phyloP scores from a whole-genome alignment of 768 basidiomycete species.

The Gloeostereum incarnatum region DNA sequence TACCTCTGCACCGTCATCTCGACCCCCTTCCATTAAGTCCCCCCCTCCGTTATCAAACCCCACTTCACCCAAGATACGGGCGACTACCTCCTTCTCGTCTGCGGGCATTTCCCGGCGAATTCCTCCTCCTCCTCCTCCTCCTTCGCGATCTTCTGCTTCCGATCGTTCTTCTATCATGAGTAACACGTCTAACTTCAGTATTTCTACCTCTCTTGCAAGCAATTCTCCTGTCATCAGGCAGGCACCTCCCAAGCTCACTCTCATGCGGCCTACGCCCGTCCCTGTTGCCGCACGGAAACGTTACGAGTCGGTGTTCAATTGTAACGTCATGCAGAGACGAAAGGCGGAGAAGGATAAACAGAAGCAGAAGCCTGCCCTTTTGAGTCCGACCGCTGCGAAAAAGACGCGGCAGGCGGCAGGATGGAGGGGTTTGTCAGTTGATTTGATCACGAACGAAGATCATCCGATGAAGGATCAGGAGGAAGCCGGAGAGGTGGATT shows the following conservation, averaged over 20 bases:
- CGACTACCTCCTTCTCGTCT: conserved; percentile 5
- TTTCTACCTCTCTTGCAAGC: too few species aligned
- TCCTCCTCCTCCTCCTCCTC: conserved; percentile 15
- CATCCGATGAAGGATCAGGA: conserved; percentile 13
- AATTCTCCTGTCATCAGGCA: conserved; percentile 14
- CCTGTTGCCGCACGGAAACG: conserved; percentile 54
- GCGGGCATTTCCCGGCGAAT: conserved; percentile 5
- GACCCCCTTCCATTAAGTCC: conserved; percentile 8
- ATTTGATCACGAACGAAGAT: conserved; percentile 35
- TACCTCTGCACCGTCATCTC: conserved; percentile 1
- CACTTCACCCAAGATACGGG: conserved; percentile 9
- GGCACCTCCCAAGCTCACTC: conserved; percentile 15
- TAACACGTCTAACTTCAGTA: too few species aligned
- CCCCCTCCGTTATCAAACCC: conserved; percentile 8
- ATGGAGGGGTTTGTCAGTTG: conserved; percentile 68
- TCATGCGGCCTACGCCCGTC: conserved; percentile 53
- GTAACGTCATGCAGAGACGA: conserved; percentile 44
- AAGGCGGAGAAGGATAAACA: conserved; percentile 25
- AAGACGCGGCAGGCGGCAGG: conserved; percentile 52
- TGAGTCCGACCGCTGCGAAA: conserved; percentile 28
- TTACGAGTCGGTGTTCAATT: conserved; percentile 59
- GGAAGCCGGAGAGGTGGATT: conserved; percentile 20
- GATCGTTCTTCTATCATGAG: conserved; percentile 60
- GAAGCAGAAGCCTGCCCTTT: conserved; percentile 20
- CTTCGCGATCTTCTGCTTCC: conserved; percentile 31